Conservation (phyloP, 2,329 filamentous ascomycete genomes). For the Venturia pyrina region DNA sequence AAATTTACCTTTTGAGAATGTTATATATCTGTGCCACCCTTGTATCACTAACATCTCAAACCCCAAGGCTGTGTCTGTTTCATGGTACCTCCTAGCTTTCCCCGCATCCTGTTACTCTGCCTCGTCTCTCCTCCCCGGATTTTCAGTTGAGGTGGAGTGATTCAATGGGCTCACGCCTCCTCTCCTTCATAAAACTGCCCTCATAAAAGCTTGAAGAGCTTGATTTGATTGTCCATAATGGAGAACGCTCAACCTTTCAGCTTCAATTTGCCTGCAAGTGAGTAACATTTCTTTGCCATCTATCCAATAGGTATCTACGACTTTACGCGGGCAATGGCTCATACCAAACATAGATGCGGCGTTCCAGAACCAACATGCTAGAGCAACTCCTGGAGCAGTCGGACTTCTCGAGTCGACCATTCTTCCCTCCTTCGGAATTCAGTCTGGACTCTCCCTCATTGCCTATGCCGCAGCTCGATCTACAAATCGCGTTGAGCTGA, state of each 20-base stretch:
- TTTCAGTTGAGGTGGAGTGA: conserved; percentile 1
- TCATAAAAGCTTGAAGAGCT: background rate
- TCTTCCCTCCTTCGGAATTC: conserved; percentile 44
- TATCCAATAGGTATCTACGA: background rate
- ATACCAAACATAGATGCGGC: background rate
- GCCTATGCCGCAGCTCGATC: conserved; percentile 43
- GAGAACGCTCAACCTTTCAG: background rate
- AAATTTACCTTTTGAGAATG: background rate
- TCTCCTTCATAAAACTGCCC: background rate
- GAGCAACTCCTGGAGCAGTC: conserved; percentile 19
- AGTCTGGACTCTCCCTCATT: conserved; percentile 41
- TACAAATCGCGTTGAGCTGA: conserved; percentile 47
- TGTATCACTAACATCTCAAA: background rate
- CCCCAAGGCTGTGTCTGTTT: background rate
- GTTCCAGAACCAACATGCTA: background rate
- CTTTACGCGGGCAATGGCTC: background rate
- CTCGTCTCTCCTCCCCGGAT: background rate
- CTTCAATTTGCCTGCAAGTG: conserved; percentile 2
- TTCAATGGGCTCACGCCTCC: background rate
- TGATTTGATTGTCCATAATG: background rate
- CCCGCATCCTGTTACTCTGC: conserved; percentile 2
- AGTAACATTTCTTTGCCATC: background rate
- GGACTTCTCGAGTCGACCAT: conserved; percentile 45
- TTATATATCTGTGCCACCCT: background rate
- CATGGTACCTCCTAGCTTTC: background rate